phyloP scores from a whole-genome alignment of 176 grass and related monocot species.

The Musa itinerans region DNA sequence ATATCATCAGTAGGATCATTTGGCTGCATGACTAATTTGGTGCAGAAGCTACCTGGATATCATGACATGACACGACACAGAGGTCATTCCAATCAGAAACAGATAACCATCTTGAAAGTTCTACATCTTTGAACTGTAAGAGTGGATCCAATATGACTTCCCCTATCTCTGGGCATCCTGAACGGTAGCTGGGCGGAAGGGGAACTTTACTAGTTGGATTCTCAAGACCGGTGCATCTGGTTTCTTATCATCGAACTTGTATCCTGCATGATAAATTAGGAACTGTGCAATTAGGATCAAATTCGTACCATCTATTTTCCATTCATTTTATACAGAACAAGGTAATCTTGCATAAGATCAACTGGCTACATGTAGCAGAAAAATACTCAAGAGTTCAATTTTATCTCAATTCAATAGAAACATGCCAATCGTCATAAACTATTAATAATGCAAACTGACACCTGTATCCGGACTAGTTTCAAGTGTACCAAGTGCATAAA shows the following conservation, averaged over 20 bases:
- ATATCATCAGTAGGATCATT: not conserved
- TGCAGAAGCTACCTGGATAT: not conserved
- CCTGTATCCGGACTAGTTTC: too few relatives aligned
- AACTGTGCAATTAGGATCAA: slow-evolving; percentile 3
- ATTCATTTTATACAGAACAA: not conserved
- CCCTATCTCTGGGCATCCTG: slow-evolving; percentile 3
- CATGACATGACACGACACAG: not conserved
- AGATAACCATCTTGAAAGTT: not conserved
- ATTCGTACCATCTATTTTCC: not conserved
- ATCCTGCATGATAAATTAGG: slow-evolving; percentile 37
- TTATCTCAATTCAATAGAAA: too few relatives aligned
- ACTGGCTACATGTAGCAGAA: too few relatives aligned
- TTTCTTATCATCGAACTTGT: slow-evolving; percentile 66
- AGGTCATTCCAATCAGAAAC: not conserved
- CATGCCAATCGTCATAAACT: too few relatives aligned
- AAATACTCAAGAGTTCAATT: too few relatives aligned
- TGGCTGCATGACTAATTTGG: not conserved
- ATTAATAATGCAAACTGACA: too few relatives aligned
- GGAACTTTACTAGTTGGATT: slow-evolving; percentile 70
- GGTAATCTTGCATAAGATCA: too few relatives aligned
- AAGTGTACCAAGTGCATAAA: not conserved
- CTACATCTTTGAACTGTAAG: not conserved
- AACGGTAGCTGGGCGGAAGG: slow-evolving; percentile 33
- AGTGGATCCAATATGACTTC: not conserved
- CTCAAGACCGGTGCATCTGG: slow-evolving; percentile 25